Conservation (phyloP, 805 yeast genomes). For the Wickerhamiella qilinensis region DNA sequence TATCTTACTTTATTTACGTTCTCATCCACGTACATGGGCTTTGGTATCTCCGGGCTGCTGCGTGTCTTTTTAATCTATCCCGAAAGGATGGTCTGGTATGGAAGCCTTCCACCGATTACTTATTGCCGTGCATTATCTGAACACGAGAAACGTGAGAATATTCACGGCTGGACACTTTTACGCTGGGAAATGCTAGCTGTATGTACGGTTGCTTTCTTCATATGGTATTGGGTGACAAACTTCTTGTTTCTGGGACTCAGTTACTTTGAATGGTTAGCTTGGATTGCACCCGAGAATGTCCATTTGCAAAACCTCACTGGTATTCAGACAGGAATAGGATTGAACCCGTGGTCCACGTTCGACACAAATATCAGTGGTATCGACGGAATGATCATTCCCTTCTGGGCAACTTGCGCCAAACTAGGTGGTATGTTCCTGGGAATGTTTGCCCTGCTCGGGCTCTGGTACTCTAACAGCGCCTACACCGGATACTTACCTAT, state of each 20-base stretch:
- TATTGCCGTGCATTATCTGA: constrained; percentile 32
- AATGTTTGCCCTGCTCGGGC: constrained; percentile 16
- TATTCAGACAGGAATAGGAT: constrained; percentile 30
- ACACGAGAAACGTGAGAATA: constrained; percentile 27
- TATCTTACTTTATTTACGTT: constrained; percentile 37
- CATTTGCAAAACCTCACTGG: constrained; percentile 36
- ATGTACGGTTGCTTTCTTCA: constrained; percentile 27
- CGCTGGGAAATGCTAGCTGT: constrained; percentile 33
- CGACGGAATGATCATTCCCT: constrained; percentile 28
- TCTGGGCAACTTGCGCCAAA: constrained; percentile 23
- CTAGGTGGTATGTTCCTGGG: constrained; percentile 25
- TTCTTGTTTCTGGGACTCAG: constrained; percentile 46
- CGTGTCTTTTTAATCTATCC: constrained; percentile 42
- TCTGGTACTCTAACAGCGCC: constrained; percentile 31
- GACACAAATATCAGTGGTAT: constrained; percentile 28
- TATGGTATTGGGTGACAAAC: constrained; percentile 56
- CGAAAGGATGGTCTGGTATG: constrained; percentile 37
- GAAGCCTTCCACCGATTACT: constrained; percentile 31
- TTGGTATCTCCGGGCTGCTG: constrained; percentile 51
- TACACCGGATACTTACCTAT: constrained; percentile 39
- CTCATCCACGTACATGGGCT: constrained; percentile 47
- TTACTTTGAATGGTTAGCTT: constrained; percentile 45
- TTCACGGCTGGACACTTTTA: constrained; percentile 45
- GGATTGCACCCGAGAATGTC: constrained; percentile 38
- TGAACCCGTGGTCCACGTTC: constrained; percentile 37